Percentiles rank a stretch among this genome's conserved stretches.
These are phyloP conservation scores for Calamus simplicifolius DNA, from an alignment of 176 grass and related monocot species.

Conservation along the genomic window DNA sequence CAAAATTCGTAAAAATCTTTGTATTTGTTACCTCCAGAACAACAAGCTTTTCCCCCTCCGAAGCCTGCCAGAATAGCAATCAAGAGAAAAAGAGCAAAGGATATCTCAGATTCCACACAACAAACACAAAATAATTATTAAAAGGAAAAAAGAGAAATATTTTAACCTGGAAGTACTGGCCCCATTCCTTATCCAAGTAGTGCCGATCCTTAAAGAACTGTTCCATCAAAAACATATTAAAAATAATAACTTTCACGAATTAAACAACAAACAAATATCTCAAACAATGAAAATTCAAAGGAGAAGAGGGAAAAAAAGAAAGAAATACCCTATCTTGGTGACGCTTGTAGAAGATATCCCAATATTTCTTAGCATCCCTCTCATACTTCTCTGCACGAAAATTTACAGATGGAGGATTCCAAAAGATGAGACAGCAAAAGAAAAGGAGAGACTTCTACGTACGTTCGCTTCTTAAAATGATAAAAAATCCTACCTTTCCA, in stretches of 20 bases:
- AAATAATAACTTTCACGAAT: neutral
- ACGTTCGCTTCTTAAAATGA: neutral
- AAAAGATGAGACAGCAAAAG: neutral
- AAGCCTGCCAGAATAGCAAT: slow-evolving; percentile 26
- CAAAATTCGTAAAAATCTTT: too few relatives aligned
- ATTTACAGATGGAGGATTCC: neutral
- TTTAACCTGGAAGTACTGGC: slow-evolving; percentile 50
- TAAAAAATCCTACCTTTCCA: slow-evolving; percentile 55
- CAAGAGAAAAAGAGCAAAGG: neutral
- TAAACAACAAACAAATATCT: neutral
- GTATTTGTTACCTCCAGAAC: slow-evolving; percentile 53
- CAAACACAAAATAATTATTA: too few relatives aligned
- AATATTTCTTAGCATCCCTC: slow-evolving; percentile 82
- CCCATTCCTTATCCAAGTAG: slow-evolving; percentile 98
- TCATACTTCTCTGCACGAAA: slow-evolving; percentile 74
- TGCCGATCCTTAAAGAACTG: slow-evolving; percentile 98
- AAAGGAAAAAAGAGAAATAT: neutral
- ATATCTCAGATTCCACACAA: too few relatives aligned
- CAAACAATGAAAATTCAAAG: neutral
- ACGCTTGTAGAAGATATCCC: slow-evolving; percentile 94
- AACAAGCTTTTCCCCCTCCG: slow-evolving; percentile 32
- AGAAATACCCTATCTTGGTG: slow-evolving; percentile 86
- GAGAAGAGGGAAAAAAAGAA: neutral
- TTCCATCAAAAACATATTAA: slow-evolving; percentile 10
- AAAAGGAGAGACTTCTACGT: neutral